Evolutionary conservation across 192 early-diverging fungal genomes (phyloP), one percentile per base, ranked within the genome.

Genomic region (Mortierella alpina): DNA sequence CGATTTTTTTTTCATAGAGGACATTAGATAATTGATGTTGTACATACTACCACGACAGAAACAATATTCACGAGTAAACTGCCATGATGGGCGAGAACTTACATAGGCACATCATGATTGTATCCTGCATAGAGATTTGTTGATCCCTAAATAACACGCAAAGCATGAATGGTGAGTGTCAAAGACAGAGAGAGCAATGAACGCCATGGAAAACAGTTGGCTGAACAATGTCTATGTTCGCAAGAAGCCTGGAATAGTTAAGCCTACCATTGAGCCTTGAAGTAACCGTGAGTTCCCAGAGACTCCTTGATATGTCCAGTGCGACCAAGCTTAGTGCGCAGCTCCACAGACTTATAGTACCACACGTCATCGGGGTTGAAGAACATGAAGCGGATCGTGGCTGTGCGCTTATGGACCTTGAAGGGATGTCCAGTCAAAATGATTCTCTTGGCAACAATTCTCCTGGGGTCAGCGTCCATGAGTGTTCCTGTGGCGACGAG

Each of bases 371-470:
- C 93, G 20, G 95, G 89, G 80, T 93, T 94, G 83, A 96, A 98
- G 89, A 99, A 98, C 97, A 99, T 99, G 85, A 90, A 97, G 56
- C 97, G 93, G 60, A 99, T 89, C 12, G 98, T 97, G 10, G 95
- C 96, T 44, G 92, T 89, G 40, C 94, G 92, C 83, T 94, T 96
- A 88, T 98, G 90, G 68, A 98, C 89, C 84, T 97, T 97, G 90
- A 89, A 98, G 40, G 97, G 96, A 72, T 97, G 92, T 50, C 97
- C 98, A 2, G 96, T 97, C 46, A 99, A 90, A 50, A 97, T 88
- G 42, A 98, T 92, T 49, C 97, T 93, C 84, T 98, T 99, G 75
- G 97, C 95, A 63, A 98, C 85, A 76, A 99, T 96, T 31, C 98
- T 92, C 64, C 90, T 82, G 57, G 92, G 92, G 77, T 95, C 90